A percentile compares a stretch with the other conserved stretches of the same genome.
These are phyloP conservation scores for Coniochaeta sp. DNA, from an alignment of 2,329 filamentous ascomycete species.

Conservation along the genomic window DNA sequence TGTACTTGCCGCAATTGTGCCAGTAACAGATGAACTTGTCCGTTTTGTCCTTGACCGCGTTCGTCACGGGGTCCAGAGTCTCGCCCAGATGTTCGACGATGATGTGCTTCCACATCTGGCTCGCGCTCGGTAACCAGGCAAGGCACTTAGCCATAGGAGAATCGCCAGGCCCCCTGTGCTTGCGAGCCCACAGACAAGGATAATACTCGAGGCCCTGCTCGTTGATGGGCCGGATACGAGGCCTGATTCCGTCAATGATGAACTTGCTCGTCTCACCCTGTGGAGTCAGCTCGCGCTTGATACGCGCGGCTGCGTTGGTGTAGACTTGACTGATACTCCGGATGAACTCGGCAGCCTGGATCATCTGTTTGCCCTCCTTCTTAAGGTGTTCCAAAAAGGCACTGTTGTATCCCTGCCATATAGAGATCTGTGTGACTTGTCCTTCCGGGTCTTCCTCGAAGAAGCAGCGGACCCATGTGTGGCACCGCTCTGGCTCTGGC, in stretches of 20 bases:
- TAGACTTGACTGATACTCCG: slow-evolving; percentile 85
- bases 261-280: slow-evolving; percentile 65
- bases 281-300: slow-evolving; percentile 56
- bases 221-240: slow-evolving; percentile 62
- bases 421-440: slow-evolving; percentile 90
- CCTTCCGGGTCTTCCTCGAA: slow-evolving; percentile 83
- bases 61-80: slow-evolving; percentile 39
- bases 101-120: slow-evolving; percentile 68
- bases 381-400: slow-evolving; percentile 64
- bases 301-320: slow-evolving; percentile 79
- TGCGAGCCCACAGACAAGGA: slow-evolving; percentile 57
- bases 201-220: slow-evolving; percentile 58
- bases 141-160: slow-evolving; percentile 36
- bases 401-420: slow-evolving; percentile 93
- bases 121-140: slow-evolving; percentile 54
- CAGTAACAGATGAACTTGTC: slow-evolving; percentile 57
- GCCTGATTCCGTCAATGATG: slow-evolving; percentile 89
- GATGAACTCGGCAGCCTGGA: slow-evolving; percentile 93
- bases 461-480: slow-evolving; percentile 82
- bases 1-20: slow-evolving; percentile 57
- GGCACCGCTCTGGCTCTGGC: slow-evolving; percentile 81
- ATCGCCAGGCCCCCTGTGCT: slow-evolving; percentile 33
- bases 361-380: slow-evolving; percentile 45
- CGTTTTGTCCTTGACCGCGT: slow-evolving; percentile 49
- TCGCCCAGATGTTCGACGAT: slow-evolving; percentile 56